Base-by-base conservation (phyloP, 73 alveolate genomes). In the Tetrahymena elliotti region DNA sequence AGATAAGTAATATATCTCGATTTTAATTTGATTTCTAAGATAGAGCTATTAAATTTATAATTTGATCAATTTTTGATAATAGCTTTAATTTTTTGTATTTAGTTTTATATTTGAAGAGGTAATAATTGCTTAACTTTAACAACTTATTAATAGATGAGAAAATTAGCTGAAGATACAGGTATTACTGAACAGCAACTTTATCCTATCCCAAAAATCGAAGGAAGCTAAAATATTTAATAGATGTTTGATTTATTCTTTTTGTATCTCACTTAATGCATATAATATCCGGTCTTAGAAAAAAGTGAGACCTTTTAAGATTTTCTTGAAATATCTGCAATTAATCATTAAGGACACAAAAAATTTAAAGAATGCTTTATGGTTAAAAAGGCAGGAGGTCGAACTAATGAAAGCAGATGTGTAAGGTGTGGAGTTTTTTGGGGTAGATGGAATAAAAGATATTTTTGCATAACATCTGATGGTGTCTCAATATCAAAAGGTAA, bases 341-440 rank as follows among this genome's bases (percentile, higher is more conserved):
- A 83, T 16, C 92, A 83, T 68, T 93, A 93, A 24, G 96, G 92
- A 38, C 82, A 40, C 33, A 54, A 83, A 36, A 94, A 94, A 27
- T 83, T 38, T 15, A 82, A 94, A 36, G 96, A 94, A 83, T 94
- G 96, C 53, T 39, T 84, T 16, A 52, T 94, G 93, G 92, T 83
- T 27, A 94, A 94, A 47, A 94, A 84, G 31, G 96, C 96, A 82
- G 96, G 96, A 0, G 96, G 96, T 6, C 36, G 96, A 94, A 37
- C 68, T 27, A 40, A 93, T 9, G 96, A 94, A 83, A 40, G 93
- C 39, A 83, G 94, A 53, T 94, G 96, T 18, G 83, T 84, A 3
- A 94, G 96, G 38, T 94, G 96, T 84, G 96, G 96, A 35, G 93
- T 93, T 11, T 84, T 94, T 20, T 94, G 96, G 96, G 96, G 96